These are phyloP conservation scores for Sarocladium brachiariae DNA, from an alignment of 2,329 filamentous ascomycete species.

Conservation along the genomic window DNA sequence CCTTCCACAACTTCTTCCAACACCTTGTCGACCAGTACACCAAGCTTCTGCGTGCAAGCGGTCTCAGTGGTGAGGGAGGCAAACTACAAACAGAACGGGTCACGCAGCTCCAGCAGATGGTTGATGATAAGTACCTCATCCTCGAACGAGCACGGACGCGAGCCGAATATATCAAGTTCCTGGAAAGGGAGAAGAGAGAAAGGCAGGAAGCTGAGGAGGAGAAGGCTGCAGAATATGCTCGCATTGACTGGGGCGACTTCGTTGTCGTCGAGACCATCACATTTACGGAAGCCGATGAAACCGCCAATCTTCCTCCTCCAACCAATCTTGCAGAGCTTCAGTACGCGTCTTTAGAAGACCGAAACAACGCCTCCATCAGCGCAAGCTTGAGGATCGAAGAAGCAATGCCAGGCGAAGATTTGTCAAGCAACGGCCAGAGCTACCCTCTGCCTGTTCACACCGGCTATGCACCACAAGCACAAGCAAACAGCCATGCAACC, in stretches of 20 bases:
- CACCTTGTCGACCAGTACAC: constrained; percentile 90
- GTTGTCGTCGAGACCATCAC: constrained; percentile 90
- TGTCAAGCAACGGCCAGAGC: constrained; percentile 29
- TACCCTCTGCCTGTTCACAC: constrained; percentile 40
- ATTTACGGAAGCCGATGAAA: constrained; percentile 84
- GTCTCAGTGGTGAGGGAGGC: constrained; percentile 57
- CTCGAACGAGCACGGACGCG: constrained; percentile 76
- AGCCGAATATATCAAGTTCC: constrained; percentile 79
- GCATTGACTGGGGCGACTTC: constrained; percentile 98
- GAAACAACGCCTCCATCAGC: constrained; percentile 80
- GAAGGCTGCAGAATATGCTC: constrained; percentile 67
- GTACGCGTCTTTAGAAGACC: constrained; percentile 89
- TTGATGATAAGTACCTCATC: constrained; percentile 72
- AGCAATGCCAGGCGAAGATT: constrained; percentile 75
- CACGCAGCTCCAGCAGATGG: constrained; percentile 65
- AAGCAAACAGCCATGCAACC: constrained; percentile 19
- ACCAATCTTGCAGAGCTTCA: constrained; percentile 87
- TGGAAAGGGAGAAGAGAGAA: constrained; percentile 78
- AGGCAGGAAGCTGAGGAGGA: constrained; percentile 83
- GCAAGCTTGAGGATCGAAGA: constrained; percentile 86
- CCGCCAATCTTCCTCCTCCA: constrained; percentile 78
- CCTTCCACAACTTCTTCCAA: constrained; percentile 91
- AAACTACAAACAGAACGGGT: constrained; percentile 67
- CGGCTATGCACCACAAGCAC: constrained; percentile 33
- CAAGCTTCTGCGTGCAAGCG: constrained; percentile 62